Evolutionary conservation across 441 rosid species (phyloP), one percentile per base, ranked within the genome.

Genomic region (Populus tomentosa): DNA sequence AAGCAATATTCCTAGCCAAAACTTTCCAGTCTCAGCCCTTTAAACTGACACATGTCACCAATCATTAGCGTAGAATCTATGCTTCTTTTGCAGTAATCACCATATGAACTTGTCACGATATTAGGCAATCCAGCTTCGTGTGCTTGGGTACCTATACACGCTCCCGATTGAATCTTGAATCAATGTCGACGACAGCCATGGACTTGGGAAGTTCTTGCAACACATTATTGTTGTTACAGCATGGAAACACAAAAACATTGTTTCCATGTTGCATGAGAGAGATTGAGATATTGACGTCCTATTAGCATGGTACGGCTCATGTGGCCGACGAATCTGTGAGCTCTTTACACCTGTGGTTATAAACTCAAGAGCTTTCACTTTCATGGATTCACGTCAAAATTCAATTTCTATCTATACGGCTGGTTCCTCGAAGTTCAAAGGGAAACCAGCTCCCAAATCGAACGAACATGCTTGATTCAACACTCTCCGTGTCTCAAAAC

Each of bases 281-380:
- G 83, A 73, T 53, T 53, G 67, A 56, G 33, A 75, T 36, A 33
- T 10, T 62, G 76, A 38, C 56, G 35, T 20, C 20, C 4, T 68
- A 7, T 46, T 21, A 10, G 8, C 33, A 71, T 40, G 18, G 80
- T 30, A 74, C 11, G 7, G 16, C 24, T 35, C 33, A 78, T 71
- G 80, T 76, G 85, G 75, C 68, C 20, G 33, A 75, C 50, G 71
- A 69, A 69, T 80, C 71, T 26, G 10, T 56, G 0, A 0, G 5
- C 36, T 64, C 73, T 38, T 38, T 67, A 79, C 84, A 82, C 65
- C 10, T 67, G 84, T 79, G 85, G 87, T 40, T 72, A 71, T 18
- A 81, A 75, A 42, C 70, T 70, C 23, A 3, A 5, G 64, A 73
- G 69, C 75, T 82, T 82, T 78, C 86, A 32, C 59, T 80, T 79